Conservation (phyloP, 2,329 filamentous ascomycete species). For the Cladobotryum mycophilum region DNA sequence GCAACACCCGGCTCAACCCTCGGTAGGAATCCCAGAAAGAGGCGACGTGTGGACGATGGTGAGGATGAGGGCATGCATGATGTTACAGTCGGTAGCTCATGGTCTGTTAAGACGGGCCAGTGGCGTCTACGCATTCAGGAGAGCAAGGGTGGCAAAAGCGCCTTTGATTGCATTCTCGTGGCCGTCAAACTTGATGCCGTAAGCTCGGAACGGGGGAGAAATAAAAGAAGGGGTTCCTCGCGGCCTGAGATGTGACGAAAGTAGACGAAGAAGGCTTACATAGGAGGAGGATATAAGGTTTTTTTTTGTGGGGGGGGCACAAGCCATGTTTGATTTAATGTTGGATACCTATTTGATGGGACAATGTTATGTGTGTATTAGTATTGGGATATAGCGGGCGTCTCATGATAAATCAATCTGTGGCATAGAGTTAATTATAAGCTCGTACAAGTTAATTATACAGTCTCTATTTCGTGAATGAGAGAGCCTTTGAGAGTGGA, state of each 20-base stretch:
- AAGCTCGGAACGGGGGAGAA: slow-evolving; percentile 59
- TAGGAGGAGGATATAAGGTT: no score
- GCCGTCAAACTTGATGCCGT: slow-evolving; percentile 72
- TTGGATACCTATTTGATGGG: no score
- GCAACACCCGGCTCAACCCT: slow-evolving; percentile 20
- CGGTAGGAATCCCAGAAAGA: slow-evolving; percentile 38
- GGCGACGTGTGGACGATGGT: slow-evolving; percentile 35
- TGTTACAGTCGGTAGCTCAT: slow-evolving; percentile 31
- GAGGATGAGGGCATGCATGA: slow-evolving; percentile 10
- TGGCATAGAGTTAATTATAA: no score
- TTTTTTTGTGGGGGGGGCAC: no score
- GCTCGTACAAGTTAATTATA: no score
- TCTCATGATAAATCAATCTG: no score
- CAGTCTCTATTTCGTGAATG: no score
- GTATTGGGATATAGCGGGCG: no score
- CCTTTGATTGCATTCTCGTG: slow-evolving; percentile 64
- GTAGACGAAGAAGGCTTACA: no score
- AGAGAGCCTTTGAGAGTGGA: no score
- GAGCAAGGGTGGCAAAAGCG: slow-evolving; percentile 41
- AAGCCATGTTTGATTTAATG: no score
- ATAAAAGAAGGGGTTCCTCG: slow-evolving; percentile 60
- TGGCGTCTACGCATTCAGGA: slow-evolving; percentile 64
- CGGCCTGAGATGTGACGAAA: slow-evolving; percentile 11
- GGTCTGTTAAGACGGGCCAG: slow-evolving; percentile 62
- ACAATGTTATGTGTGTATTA: no score